These are phyloP conservation scores for Scutellaria barbata DNA, from an alignment of 257 asterid genomes.

Conservation along the genomic window DNA sequence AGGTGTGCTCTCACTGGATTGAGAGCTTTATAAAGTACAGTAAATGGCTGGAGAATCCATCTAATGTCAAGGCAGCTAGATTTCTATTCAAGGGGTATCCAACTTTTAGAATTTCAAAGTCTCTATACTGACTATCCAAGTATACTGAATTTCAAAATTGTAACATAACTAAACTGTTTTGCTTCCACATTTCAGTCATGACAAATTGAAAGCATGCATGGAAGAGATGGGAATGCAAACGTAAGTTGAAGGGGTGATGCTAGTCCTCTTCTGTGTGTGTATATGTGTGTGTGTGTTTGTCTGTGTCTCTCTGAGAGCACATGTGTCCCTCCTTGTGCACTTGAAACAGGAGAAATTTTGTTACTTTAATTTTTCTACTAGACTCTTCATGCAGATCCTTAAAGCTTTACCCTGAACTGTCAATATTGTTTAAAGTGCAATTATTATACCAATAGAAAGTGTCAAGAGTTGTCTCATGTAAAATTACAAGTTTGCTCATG, in stretches of 20 bases:
- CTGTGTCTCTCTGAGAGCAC: not conserved
- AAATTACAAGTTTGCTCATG: conserved; percentile 23
- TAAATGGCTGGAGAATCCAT: conserved; percentile 84
- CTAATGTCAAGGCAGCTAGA: conserved; percentile 87
- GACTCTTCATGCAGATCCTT: conserved; percentile 19
- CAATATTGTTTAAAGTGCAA: conserved; percentile 9
- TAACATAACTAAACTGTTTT: conserved; percentile 27
- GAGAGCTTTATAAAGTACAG: conserved; percentile 92
- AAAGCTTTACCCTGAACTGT: no score
- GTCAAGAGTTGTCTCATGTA: conserved; percentile 3
- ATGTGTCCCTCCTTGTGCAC: conserved; percentile 12
- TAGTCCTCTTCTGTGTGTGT: not conserved
- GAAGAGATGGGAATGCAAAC: conserved; percentile 73
- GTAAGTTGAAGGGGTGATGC: conserved; percentile 58
- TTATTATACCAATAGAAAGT: conserved; percentile 6
- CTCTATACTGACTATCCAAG: conserved; percentile 17
- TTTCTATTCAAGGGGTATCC: conserved; percentile 89
- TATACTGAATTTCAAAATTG: conserved; percentile 12
- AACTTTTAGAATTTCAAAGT: conserved; percentile 30
- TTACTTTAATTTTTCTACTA: conserved; percentile 25
- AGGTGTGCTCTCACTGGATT: conserved; percentile 92
- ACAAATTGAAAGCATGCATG: conserved; percentile 69
- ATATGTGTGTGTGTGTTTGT: not conserved
- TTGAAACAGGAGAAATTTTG: conserved; percentile 20
- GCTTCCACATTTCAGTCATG: conserved; percentile 62